These are phyloP conservation scores for Cadophora malorum DNA, from an alignment of 2,329 filamentous ascomycete genomes.

Conservation along the genomic window DNA sequence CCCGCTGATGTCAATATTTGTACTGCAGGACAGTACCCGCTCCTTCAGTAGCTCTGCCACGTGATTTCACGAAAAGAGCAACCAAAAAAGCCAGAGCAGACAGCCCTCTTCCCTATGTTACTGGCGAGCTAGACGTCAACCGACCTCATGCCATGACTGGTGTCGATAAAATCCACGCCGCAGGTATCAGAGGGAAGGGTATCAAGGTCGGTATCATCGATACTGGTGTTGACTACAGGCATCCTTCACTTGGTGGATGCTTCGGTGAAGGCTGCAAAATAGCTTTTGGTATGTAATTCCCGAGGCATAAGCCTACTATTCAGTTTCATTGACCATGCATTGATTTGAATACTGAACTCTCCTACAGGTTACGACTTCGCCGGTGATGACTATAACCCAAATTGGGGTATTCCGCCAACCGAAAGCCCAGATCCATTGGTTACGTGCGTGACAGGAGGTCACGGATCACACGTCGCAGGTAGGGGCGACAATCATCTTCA, in stretches of 20 bases:
- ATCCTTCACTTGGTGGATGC: conserved; percentile 68
- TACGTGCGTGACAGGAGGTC: conserved; percentile 35
- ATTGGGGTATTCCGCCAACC: not conserved
- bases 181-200: conserved; percentile 54
- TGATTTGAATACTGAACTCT: not conserved
- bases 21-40: not conserved
- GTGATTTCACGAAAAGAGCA: not conserved
- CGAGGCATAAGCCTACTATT: not conserved
- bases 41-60: conserved; percentile 2
- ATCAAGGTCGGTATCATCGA: conserved; percentile 50
- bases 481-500: not conserved
- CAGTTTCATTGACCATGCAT: not conserved
- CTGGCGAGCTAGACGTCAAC: conserved; percentile 15
- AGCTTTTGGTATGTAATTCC: conserved; percentile 35
- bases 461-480: conserved; percentile 25
- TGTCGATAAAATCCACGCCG: conserved; percentile 50
- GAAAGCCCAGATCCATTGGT: conserved; percentile 32
- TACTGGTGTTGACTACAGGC: conserved; percentile 62
- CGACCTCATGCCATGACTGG: conserved; percentile 32
- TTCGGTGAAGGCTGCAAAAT: conserved; percentile 66
- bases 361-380: conserved; percentile 61
- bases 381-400: conserved; percentile 50
- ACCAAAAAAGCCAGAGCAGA: not conserved
- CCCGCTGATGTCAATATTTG: not conserved
- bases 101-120: conserved; percentile 7